Evolutionary conservation across 805 yeast genomes (phyloP).

Genomic region (Blastobotrys robertii): DNA sequence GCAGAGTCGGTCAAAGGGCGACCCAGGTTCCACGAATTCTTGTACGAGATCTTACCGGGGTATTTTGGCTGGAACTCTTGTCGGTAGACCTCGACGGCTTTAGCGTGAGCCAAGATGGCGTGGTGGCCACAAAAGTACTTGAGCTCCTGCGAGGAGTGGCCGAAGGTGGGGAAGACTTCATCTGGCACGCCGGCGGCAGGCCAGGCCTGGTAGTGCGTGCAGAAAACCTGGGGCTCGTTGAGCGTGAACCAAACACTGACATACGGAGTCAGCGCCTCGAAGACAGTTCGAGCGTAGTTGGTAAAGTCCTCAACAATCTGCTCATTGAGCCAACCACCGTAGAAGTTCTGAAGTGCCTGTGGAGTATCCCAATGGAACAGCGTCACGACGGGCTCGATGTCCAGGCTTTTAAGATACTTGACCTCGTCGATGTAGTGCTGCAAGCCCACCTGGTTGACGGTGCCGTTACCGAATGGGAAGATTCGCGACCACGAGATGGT

Average conservation of each 20-base stretch:
- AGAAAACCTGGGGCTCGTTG: constrained; percentile 26
- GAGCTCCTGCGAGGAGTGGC: constrained; percentile 1
- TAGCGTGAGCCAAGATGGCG: constrained; percentile 22
- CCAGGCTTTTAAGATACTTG: constrained; percentile 21
- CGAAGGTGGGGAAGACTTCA: background rate
- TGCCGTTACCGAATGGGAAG: constrained; percentile 24
- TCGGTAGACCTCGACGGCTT: constrained; percentile 21
- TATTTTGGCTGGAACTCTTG: constrained; percentile 23
- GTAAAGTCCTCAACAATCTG: constrained; percentile 28
- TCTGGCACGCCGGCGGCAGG: background rate
- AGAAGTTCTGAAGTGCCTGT: constrained; percentile 16
- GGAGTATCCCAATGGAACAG: constrained; percentile 31
- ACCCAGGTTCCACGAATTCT: constrained; percentile 25
- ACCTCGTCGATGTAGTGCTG: constrained; percentile 26
- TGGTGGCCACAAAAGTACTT: constrained; percentile 16
- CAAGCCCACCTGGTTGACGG: constrained; percentile 21
- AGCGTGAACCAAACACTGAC: constrained; percentile 28
- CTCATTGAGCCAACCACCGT: constrained; percentile 24
- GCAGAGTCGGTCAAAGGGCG: constrained; percentile 20
- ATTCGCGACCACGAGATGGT: constrained; percentile 31
- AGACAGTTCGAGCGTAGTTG: constrained; percentile 26
- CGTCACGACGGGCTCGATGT: constrained; percentile 26
- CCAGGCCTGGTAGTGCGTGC: constrained; percentile 10
- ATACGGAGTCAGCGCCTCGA: constrained; percentile 26
- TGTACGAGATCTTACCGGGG: constrained; percentile 24